Evolutionary conservation across 345 rosid species (phyloP).

Genomic region (Eucalyptus lansdowneana): DNA sequence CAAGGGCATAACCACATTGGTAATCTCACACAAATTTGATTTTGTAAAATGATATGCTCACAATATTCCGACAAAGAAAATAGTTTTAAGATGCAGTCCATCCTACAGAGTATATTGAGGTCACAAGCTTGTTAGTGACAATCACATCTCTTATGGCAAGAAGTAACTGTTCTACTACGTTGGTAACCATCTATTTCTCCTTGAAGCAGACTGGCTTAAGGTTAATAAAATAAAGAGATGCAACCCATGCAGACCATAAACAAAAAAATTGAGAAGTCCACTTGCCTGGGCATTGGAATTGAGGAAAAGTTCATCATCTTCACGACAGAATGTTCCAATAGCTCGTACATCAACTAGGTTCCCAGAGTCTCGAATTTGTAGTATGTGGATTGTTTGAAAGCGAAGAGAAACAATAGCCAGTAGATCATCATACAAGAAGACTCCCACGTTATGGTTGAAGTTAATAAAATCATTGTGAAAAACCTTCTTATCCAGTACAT

Average conservation of each 20-base stretch:
- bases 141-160: neutral
- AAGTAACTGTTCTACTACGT: neutral
- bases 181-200: neutral
- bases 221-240: neutral
- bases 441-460: conserved; percentile 73
- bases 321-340: conserved; percentile 74
- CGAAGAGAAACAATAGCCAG: conserved; percentile 80
- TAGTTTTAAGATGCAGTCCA: neutral
- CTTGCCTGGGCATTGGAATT: conserved; percentile 72
- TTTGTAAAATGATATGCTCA: neutral
- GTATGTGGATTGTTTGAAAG: conserved; percentile 76
- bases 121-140: neutral
- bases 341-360: conserved; percentile 81
- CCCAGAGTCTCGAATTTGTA: conserved; percentile 90
- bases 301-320: conserved; percentile 91
- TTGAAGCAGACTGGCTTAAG: neutral
- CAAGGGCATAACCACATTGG: neutral
- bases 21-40: neutral
- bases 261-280: neutral
- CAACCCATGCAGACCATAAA: neutral
- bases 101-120: neutral
- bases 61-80: neutral
- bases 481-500: conserved; percentile 67
- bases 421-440: conserved; percentile 81
- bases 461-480: conserved; percentile 77